Conservation (phyloP, 2,329 filamentous ascomycete species). For the Botrytis deweyae region DNA sequence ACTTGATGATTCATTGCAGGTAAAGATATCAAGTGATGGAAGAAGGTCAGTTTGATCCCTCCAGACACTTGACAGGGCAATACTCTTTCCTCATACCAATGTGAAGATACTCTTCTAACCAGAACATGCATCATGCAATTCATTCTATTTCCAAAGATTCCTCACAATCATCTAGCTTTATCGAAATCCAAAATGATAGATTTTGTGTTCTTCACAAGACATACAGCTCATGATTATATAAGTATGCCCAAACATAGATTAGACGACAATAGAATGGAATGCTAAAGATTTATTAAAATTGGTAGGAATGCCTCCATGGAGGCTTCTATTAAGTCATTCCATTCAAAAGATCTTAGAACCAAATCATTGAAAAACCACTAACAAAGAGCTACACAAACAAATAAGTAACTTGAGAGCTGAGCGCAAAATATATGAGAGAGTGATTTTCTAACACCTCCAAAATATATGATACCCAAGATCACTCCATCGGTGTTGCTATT, state of each 20-base stretch:
- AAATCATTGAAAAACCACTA: accelerated
- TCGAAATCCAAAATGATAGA: background rate
- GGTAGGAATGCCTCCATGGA: accelerated
- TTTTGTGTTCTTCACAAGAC: accelerated
- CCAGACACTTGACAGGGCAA: background rate
- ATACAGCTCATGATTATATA: background rate
- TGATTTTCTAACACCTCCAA: background rate
- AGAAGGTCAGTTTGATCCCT: background rate
- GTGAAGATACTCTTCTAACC: background rate
- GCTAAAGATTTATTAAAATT: background rate
- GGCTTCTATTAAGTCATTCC: background rate
- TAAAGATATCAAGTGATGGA: no score
- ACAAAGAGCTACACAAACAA: background rate
- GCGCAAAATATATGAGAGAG: no score
- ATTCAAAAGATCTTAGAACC: background rate
- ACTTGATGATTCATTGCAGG: no score
- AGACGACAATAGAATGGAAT: background rate
- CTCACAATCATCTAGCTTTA: background rate
- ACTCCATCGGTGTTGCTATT: background rate
- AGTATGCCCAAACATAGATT: background rate
- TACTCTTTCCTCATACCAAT: background rate
- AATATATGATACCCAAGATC: background rate
- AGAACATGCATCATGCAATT: background rate
- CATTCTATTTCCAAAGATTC: background rate
- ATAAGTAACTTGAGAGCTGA: background rate